These are phyloP conservation scores for Pythium brassicae DNA, from an alignment of 352 stramenopile species.

Conservation along the genomic window DNA sequence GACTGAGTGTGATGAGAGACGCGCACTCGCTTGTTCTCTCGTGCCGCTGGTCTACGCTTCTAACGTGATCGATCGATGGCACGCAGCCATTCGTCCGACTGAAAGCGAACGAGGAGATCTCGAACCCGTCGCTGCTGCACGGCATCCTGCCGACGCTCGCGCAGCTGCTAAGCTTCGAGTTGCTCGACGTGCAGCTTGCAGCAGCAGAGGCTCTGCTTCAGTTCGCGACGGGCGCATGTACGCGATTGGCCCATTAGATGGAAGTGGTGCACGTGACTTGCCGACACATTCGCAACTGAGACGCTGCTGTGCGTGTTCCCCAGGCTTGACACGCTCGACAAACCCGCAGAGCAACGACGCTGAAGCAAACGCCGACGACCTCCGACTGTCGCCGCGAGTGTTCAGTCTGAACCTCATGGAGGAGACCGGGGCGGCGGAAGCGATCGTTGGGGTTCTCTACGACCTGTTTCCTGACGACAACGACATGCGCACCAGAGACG, in stretches of 20 bases:
- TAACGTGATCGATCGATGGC: not conserved
- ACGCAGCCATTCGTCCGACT: slow-evolving; percentile 66
- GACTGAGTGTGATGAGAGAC: not conserved
- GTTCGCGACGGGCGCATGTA: slow-evolving; percentile 66
- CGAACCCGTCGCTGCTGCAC: slow-evolving; percentile 45
- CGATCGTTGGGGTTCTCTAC: slow-evolving; percentile 57
- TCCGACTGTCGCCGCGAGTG: slow-evolving; percentile 49
- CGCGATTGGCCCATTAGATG: no score
- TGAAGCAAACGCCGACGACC: slow-evolving; percentile 34
- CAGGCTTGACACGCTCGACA: slow-evolving; percentile 33
- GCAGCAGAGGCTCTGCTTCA: slow-evolving; percentile 45
- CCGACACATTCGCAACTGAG: not conserved
- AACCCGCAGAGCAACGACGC: slow-evolving; percentile 29
- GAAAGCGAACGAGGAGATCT: slow-evolving; percentile 79
- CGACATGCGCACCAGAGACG: not conserved
- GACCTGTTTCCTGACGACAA: slow-evolving; percentile 67
- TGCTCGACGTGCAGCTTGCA: slow-evolving; percentile 59
- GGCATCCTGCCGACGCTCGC: slow-evolving; percentile 45
- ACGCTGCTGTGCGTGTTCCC: not conserved
- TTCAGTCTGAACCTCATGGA: slow-evolving; percentile 70
- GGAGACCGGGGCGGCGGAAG: slow-evolving; percentile 52
- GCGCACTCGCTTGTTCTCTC: not conserved
- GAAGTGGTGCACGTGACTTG: not conserved
- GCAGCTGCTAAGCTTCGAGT: slow-evolving; percentile 50
- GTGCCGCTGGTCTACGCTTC: not conserved